Evolutionary conservation across 2,329 filamentous ascomycete species (phyloP).

Genomic region (Alternaria hordeiaustralica): DNA sequence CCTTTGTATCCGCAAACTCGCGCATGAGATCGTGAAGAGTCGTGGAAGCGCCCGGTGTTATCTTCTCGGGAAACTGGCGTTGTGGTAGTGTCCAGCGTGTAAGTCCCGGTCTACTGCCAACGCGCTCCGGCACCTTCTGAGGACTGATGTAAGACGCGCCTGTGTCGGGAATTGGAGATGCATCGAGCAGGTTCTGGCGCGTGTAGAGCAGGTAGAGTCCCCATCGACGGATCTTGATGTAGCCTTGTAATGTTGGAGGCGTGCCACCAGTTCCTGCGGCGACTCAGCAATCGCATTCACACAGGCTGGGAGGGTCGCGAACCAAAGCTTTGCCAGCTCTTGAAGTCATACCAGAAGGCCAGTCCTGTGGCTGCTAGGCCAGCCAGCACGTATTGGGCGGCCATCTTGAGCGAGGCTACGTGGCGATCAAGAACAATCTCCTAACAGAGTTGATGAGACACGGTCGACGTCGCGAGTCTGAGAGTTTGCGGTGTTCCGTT

Average conservation of each 20-base stretch:
- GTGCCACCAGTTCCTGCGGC: constrained; percentile 40
- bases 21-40: constrained; percentile 31
- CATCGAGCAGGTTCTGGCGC: constrained; percentile 32
- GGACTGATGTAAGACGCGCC: constrained; percentile 34
- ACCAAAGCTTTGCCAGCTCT: constrained; percentile 32
- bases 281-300: constrained; percentile 2
- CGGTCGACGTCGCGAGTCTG: neutral
- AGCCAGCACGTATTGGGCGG: constrained; percentile 15
- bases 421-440: neutral
- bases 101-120: constrained; percentile 24
- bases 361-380: constrained; percentile 19
- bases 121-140: constrained; percentile 25
- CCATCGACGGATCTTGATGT: constrained; percentile 38
- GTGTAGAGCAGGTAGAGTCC: constrained; percentile 37
- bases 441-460: neutral
- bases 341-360: constrained; percentile 32
- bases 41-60: constrained; percentile 26
- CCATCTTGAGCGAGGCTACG: neutral
- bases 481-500: neutral
- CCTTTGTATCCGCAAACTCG: constrained; percentile 21
- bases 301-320: neutral
- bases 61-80: constrained; percentile 30
- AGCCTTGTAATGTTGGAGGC: constrained; percentile 38
- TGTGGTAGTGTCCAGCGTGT: constrained; percentile 43
- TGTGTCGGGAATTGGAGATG: constrained; percentile 29